A percentile compares a stretch with the other conserved stretches of the same genome.
Conservation (phyloP, 306 rosid genomes). For the Luffa acutangula region DNA sequence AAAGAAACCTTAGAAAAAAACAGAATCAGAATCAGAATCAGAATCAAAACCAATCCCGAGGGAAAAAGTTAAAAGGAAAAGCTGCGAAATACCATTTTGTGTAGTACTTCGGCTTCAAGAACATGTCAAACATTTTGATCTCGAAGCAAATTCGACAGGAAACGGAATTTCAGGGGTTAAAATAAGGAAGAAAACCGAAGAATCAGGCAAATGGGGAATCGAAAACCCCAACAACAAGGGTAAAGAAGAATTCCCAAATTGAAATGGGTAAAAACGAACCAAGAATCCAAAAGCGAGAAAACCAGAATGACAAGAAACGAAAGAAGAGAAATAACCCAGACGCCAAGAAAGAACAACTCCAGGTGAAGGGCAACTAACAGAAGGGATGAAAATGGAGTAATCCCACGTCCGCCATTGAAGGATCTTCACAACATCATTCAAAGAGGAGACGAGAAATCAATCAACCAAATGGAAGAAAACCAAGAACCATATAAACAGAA, state of each 20-base stretch:
- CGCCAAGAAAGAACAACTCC: background rate
- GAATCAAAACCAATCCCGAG: constrained; percentile 9
- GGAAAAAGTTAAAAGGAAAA: background rate
- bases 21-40: constrained; percentile 10
- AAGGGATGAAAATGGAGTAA: background rate
- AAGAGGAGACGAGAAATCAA: background rate
- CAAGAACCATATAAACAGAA: background rate
- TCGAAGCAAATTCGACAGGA: background rate
- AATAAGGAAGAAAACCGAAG: constrained; percentile 2
- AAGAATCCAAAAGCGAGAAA: constrained; percentile 38
- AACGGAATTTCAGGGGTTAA: constrained; percentile 3
- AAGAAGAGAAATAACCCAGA: background rate
- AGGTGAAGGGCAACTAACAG: background rate
- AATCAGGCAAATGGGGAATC: constrained; percentile 12
- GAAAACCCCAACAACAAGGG: constrained; percentile 14
- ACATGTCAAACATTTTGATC: background rate
- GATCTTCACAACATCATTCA: background rate
- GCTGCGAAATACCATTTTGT: background rate
- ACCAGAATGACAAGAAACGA: constrained; percentile 1
- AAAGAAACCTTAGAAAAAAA: background rate
- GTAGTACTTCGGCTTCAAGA: constrained; percentile 3
- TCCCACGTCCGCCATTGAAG: background rate
- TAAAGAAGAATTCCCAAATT: constrained; percentile 12
- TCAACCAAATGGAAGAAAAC: constrained; percentile 8
- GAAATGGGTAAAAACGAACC: constrained; percentile 18